Base-by-base conservation (phyloP, 2,329 filamentous ascomycete species). In the Dactylellina parvicollis region DNA sequence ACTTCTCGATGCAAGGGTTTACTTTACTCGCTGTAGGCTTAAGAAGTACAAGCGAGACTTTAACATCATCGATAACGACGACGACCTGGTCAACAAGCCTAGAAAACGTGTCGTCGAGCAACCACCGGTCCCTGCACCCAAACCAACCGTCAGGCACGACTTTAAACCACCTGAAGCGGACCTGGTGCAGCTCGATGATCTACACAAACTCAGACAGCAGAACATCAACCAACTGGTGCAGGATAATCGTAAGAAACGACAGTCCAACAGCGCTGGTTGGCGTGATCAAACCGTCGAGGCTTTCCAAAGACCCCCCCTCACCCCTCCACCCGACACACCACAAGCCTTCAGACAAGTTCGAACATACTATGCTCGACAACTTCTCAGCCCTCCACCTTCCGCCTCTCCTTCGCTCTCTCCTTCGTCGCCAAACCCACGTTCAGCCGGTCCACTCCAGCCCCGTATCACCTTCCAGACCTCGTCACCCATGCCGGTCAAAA, bases 81-180 rank as follows among this genome's bases (percentile, higher is more conserved):
- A 98, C 78, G 92, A 97, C 80, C 86, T 96, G 78, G 89, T 96
- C 83, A 96, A 96, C 81, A 96, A 95, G 84, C 87, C 91, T 77
- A 90, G 90, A 78, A 92, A 92, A 82, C 88, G 88, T 79, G 90
- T 90, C 81, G 83, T 84, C 0, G 80, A 84, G 69, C 89, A 91
- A 60, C 83, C 82, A 50, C 77, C 83, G 75, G 83, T 89, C 76
- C 82, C 85, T 64, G 83, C 86, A 77, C 85, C 90, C 81, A 86
- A 87, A 77, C 83, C 87, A 79, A 83, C 87, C 7, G 54, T 75
- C 44, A 74, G 77, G 22, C 76, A 78, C 28, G 77, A 78, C 46
- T 75, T 75, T 12, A 78, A 66, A 30, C 56, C 60, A 10, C 67
- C 54, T 69, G 85, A 86, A 74, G 69, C 69, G 14, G 69, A 74